These are phyloP conservation scores for Cinnamomum chago DNA, from an alignment of 164 flowering plant genomes.

Conservation along the genomic window DNA sequence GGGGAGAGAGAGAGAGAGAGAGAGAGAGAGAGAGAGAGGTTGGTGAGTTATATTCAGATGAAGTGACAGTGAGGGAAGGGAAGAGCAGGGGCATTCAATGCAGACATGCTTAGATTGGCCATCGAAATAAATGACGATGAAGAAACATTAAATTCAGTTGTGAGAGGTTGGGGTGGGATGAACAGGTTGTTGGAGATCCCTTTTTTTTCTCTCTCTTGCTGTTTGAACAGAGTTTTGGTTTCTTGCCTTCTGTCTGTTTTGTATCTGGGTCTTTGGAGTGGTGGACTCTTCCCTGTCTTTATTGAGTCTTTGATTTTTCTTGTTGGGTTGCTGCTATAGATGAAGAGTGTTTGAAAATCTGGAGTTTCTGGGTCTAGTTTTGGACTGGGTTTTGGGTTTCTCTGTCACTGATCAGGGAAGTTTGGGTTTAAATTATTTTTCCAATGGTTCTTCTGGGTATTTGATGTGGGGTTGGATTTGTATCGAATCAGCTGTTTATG, in stretches of 20 bases:
- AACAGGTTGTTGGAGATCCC: not conserved
- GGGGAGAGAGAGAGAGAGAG: no score
- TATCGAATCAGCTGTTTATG: conserved; percentile 17
- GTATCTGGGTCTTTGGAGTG: not conserved
- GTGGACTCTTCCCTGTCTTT: not conserved
- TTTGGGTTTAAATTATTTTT: not conserved
- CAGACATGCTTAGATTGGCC: conserved; percentile 30
- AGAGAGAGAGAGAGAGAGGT: no score
- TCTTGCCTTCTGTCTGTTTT: not conserved
- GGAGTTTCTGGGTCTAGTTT: not conserved
- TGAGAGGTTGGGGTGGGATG: conserved; percentile 2
- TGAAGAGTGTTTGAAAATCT: not conserved
- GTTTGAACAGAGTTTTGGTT: not conserved
- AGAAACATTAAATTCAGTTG: conserved; percentile 20
- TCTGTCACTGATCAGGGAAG: not conserved
- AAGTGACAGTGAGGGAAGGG: not conserved
- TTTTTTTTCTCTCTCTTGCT: no score
- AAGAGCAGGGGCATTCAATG: conserved; percentile 31
- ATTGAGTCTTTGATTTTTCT: not conserved
- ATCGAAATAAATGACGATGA: conserved; percentile 24
- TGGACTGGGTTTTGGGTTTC: not conserved
- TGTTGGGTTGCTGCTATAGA: not conserved
- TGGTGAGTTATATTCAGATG: not conserved
- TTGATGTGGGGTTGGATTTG: conserved; percentile 13
- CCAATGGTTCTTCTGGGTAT: not conserved